Conservation (phyloP, 495 filamentous ascomycete species). For the Bombardia bombarda region DNA sequence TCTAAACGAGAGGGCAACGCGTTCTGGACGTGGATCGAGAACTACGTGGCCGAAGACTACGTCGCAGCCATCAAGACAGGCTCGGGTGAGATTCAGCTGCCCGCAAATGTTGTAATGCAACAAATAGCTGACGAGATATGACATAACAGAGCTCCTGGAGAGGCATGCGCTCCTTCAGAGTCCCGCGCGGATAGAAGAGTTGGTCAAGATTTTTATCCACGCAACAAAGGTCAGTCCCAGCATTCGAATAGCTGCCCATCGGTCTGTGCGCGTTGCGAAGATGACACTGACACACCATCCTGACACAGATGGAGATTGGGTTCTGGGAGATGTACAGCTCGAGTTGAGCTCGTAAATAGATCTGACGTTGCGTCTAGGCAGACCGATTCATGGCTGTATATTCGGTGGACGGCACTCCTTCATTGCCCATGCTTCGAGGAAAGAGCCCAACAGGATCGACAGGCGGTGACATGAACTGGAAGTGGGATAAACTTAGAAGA, state of each 20-base stretch:
- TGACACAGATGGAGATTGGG: constrained; percentile 66
- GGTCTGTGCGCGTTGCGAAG: no score
- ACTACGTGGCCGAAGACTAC: constrained; percentile 76
- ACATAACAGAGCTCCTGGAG: constrained; percentile 56
- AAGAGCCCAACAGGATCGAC: no score
- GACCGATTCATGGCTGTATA: no score
- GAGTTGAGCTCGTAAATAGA: no score
- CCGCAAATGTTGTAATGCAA: constrained; percentile 13
- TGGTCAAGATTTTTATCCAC: constrained; percentile 75
- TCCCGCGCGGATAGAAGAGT: constrained; percentile 65
- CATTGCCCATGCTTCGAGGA: no score
- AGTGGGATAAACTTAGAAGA: no score
- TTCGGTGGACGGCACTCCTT: no score
- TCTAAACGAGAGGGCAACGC: constrained; percentile 57
- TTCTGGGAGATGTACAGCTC: constrained; percentile 88
- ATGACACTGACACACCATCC: neutral
- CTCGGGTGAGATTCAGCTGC: constrained; percentile 38
- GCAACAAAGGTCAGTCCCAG: constrained; percentile 58
- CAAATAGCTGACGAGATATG: constrained; percentile 17
- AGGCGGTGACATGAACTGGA: no score
- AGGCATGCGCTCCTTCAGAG: constrained; percentile 61
- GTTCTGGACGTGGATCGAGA: constrained; percentile 90
- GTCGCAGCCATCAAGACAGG: constrained; percentile 57
- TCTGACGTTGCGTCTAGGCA: no score
- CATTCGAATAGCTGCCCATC: no score